A percentile compares a stretch with the other conserved stretches of the same genome.
Evolutionary conservation across 495 filamentous ascomycete species (phyloP).

Genomic region (Letharia lupina): DNA sequence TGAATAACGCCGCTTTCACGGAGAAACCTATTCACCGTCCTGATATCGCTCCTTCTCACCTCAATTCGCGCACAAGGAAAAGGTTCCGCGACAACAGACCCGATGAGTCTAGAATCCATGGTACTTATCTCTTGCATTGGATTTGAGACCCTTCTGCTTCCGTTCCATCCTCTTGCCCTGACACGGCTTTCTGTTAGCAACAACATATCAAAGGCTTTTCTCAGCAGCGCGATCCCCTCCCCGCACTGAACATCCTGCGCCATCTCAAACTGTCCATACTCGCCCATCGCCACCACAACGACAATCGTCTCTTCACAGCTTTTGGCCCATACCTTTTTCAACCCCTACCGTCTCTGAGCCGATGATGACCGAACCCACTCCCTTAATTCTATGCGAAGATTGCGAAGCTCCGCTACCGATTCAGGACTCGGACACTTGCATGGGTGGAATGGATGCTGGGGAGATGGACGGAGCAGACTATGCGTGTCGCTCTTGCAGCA

Average conservation of each 20-base stretch:
- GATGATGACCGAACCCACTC: not conserved
- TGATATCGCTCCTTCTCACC: slow-evolving; percentile 31
- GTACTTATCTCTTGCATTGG: slow-evolving; percentile 21
- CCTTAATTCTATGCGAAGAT: slow-evolving; percentile 20
- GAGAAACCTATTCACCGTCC: slow-evolving; percentile 1
- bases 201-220: slow-evolving; percentile 35
- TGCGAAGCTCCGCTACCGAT: slow-evolving; percentile 17
- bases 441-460: slow-evolving; percentile 15
- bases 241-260: slow-evolving; percentile 27
- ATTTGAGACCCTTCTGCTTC: not conserved
- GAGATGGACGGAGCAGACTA: slow-evolving; percentile 9
- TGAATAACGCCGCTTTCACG: slow-evolving; percentile 1
- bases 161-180: not conserved
- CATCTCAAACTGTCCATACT: slow-evolving; percentile 5
- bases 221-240: slow-evolving; percentile 40
- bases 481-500: slow-evolving; percentile 21
- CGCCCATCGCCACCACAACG: slow-evolving; percentile 7
- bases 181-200: slow-evolving; percentile 20
- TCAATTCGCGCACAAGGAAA: slow-evolving; percentile 45
- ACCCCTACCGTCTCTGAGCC: slow-evolving; percentile 8
- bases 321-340: slow-evolving; percentile 20
- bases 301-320: slow-evolving; percentile 20
- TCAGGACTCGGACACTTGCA: slow-evolving; percentile 12
- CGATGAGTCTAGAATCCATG: slow-evolving; percentile 39
- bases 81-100: slow-evolving; percentile 44